A percentile compares a stretch with the other conserved stretches of the same genome.
Conservation (phyloP, 495 filamentous ascomycete species). For the Friedmanniomyces endolithicus region DNA sequence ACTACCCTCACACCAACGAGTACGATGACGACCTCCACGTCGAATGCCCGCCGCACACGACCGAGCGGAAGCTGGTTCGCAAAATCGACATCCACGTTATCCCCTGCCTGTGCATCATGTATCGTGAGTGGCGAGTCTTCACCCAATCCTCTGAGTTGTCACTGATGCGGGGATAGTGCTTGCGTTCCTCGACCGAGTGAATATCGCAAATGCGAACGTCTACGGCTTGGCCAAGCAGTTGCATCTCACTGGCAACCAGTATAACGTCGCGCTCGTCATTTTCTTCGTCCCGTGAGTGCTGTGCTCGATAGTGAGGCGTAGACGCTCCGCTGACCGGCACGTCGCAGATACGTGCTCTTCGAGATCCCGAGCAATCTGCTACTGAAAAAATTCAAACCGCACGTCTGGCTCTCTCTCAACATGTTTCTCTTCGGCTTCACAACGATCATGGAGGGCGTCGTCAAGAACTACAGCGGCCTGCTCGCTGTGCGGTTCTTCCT, state of each 20-base stretch:
- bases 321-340: neutral
- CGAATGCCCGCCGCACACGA: slow-evolving; percentile 46
- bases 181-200: slow-evolving; percentile 26
- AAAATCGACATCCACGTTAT: slow-evolving; percentile 73
- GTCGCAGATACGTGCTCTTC: neutral
- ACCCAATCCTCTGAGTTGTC: no score
- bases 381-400: slow-evolving; percentile 45
- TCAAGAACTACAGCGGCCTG: slow-evolving; percentile 64
- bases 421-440: slow-evolving; percentile 76
- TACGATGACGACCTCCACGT: slow-evolving; percentile 23
- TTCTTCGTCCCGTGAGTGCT: slow-evolving; percentile 84
- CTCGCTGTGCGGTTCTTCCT: slow-evolving; percentile 75
- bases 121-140: no score
- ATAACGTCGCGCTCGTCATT: slow-evolving; percentile 69
- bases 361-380: slow-evolving; percentile 9
- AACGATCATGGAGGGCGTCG: slow-evolving; percentile 66
- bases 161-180: neutral
- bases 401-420: slow-evolving; percentile 64
- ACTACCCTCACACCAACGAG: slow-evolving; percentile 9
- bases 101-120: slow-evolving; percentile 70
- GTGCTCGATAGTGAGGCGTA: slow-evolving; percentile 14
- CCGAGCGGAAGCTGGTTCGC: slow-evolving; percentile 57
- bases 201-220: slow-evolving; percentile 40
- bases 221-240: slow-evolving; percentile 55
- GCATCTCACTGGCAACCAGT: slow-evolving; percentile 39